These are phyloP conservation scores for Pyrus hybrid DNA, from an alignment of 331 rosid genomes.

Conservation along the genomic window DNA sequence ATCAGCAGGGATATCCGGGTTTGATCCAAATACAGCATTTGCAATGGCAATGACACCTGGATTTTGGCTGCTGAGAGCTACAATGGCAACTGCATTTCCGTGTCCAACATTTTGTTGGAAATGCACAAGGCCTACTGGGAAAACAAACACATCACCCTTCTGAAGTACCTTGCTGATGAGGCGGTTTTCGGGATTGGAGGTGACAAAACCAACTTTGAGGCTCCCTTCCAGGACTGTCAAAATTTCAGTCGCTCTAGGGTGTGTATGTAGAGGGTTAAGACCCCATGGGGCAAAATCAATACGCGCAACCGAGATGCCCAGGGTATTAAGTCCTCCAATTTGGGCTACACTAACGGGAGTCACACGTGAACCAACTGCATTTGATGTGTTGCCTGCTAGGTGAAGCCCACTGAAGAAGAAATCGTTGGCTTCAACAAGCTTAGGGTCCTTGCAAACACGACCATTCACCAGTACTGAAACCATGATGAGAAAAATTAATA, in stretches of 20 bases:
- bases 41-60: not conserved
- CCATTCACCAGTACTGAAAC: slow-evolving; percentile 28
- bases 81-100: not conserved
- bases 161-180: not conserved
- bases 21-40: not conserved
- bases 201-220: not conserved
- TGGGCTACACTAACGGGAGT: not conserved
- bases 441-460: slow-evolving; percentile 21
- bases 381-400: slow-evolving; percentile 26
- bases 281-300: not conserved
- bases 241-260: not conserved
- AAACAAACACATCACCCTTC: not conserved
- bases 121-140: not conserved
- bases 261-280: not conserved
- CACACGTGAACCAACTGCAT: slow-evolving; percentile 17
- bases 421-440: slow-evolving; percentile 11
- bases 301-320: not conserved
- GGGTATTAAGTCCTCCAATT: not conserved
- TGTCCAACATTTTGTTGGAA: not conserved
- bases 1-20: not conserved
- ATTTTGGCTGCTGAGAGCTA: not conserved
- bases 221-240: not conserved
- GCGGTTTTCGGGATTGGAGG: not conserved
- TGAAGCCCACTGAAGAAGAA: slow-evolving; percentile 16
- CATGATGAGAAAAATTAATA: not conserved